Conservation (phyloP, 371 early-diverging fungal genomes). For the Circinella umbellata region DNA sequence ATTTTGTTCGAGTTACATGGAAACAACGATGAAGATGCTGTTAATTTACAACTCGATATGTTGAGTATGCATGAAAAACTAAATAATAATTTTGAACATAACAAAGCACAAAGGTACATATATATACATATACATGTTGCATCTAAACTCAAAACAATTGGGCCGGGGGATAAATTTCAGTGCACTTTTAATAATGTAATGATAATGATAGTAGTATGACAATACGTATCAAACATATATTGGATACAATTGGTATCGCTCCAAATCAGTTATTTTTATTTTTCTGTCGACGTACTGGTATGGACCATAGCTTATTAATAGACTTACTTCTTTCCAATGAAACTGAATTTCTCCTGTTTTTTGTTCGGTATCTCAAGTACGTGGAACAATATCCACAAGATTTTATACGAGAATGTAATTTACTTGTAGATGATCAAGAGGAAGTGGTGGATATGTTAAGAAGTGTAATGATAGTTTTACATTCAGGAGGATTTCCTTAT, state of each 20-base stretch:
- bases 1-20: constrained; percentile 19
- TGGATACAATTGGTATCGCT: constrained; percentile 9
- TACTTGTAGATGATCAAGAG: neutral
- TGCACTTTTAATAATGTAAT: too few species aligned
- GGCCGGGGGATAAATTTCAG: too few species aligned
- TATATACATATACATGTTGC: neutral
- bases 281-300: constrained; percentile 22
- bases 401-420: constrained; percentile 3
- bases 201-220: neutral
- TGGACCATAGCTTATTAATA: constrained; percentile 21
- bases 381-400: constrained; percentile 11
- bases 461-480: constrained; percentile 3
- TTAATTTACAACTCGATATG: constrained; percentile 24
- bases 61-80: constrained; percentile 7
- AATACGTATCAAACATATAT: neutral
- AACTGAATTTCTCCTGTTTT: constrained; percentile 23
- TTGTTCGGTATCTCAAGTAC: constrained; percentile 23
- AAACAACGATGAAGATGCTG: constrained; percentile 25
- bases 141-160: neutral
- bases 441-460: constrained; percentile 9
- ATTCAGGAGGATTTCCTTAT: constrained; percentile 25
- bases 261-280: constrained; percentile 24
- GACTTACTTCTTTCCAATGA: constrained; percentile 28
- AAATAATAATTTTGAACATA: neutral
- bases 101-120: too few species aligned